These are phyloP conservation scores for Lachancea kluyveri DNA, from an alignment of 805 yeast species.

Conservation along the genomic window DNA sequence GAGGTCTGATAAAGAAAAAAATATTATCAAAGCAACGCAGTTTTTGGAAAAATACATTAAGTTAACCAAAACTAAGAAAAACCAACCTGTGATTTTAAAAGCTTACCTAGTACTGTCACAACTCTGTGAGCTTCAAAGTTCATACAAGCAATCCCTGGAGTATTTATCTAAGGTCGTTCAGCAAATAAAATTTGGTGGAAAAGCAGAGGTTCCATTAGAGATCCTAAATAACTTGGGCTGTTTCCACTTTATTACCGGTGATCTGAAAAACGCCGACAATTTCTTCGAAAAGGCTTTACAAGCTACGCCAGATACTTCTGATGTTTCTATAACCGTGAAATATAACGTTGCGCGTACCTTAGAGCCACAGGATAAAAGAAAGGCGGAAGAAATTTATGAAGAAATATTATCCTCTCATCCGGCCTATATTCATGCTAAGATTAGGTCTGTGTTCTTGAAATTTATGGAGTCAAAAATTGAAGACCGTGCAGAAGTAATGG, in stretches of 20 bases:
- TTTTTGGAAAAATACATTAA: slow-evolving; percentile 66
- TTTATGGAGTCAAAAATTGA: slow-evolving; percentile 42
- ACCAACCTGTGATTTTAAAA: slow-evolving; percentile 54
- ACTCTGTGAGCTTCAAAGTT: slow-evolving; percentile 60
- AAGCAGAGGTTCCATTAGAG: slow-evolving; percentile 42
- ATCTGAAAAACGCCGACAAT: slow-evolving; percentile 49
- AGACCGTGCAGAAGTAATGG: slow-evolving; percentile 46
- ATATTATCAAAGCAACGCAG: slow-evolving; percentile 48
- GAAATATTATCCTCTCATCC: slow-evolving; percentile 57
- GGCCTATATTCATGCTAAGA: slow-evolving; percentile 64
- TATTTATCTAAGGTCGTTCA: slow-evolving; percentile 58
- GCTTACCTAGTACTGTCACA: slow-evolving; percentile 66
- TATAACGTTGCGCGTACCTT: slow-evolving; percentile 75
- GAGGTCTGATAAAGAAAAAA: slow-evolving; percentile 16
- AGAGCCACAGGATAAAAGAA: slow-evolving; percentile 38
- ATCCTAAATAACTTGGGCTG: slow-evolving; percentile 82
- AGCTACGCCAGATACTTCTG: slow-evolving; percentile 26
- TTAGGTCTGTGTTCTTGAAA: slow-evolving; percentile 62
- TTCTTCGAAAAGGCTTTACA: slow-evolving; percentile 45
- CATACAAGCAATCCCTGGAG: slow-evolving; percentile 56
- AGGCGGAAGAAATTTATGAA: slow-evolving; percentile 38
- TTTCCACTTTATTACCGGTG: slow-evolving; percentile 61
- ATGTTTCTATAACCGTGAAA: slow-evolving; percentile 38
- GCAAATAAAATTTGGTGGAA: slow-evolving; percentile 32
- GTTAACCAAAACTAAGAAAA: slow-evolving; percentile 45